phyloP scores from a whole-genome alignment of 345 rosid species.

The Pugionium dolabratum region DNA sequence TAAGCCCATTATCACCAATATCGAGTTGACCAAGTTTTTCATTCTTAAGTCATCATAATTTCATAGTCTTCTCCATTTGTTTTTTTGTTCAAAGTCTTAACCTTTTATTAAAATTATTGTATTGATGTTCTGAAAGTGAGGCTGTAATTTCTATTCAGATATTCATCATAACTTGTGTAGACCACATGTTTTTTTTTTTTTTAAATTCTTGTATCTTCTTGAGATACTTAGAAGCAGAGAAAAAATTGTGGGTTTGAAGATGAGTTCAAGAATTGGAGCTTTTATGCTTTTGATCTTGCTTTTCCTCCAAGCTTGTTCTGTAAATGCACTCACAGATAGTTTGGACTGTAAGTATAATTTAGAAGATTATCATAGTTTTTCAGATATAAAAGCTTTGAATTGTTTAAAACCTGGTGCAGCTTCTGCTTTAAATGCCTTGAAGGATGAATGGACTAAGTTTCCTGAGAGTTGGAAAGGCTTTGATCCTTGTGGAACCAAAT shows the following conservation, averaged over 20 bases:
- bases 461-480: slow-evolving; percentile 64
- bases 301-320: slow-evolving; percentile 30
- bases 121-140: slow-evolving; percentile 6
- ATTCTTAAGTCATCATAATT: background rate
- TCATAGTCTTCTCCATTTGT: background rate
- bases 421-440: slow-evolving; percentile 44
- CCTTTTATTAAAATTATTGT: slow-evolving; percentile 27
- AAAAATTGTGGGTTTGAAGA: slow-evolving; percentile 32
- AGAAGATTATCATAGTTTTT: background rate
- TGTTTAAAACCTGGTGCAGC: slow-evolving; percentile 44
- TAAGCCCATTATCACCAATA: slow-evolving; percentile 26
- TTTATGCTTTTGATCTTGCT: slow-evolving; percentile 40
- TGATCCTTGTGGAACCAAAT: slow-evolving; percentile 72
- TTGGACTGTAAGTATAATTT: slow-evolving; percentile 21
- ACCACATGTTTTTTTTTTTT: slow-evolving; percentile 19
- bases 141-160: background rate
- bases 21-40: slow-evolving; percentile 34
- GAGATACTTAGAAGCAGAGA: background rate
- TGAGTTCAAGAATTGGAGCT: slow-evolving; percentile 45
- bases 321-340: slow-evolving; percentile 34
- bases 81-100: slow-evolving; percentile 25
- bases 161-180: background rate
- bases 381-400: background rate
- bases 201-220: background rate
- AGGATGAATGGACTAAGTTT: slow-evolving; percentile 44